Conservation (phyloP, 2,329 filamentous ascomycete species). For the Fusarium avenaceum region DNA sequence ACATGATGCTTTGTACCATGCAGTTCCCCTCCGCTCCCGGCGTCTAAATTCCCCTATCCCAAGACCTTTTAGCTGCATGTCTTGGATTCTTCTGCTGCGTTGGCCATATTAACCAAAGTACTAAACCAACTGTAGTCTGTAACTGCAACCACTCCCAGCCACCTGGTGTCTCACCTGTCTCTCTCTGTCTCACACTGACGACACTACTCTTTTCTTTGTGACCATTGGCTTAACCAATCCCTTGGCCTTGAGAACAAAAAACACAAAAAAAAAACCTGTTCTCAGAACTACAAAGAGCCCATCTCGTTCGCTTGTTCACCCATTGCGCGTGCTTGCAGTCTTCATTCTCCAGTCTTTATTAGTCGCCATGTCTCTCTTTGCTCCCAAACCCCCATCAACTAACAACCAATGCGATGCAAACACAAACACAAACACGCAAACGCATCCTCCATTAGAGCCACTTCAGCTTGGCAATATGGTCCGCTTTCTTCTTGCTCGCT, state of each 20-base stretch:
- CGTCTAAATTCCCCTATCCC: conserved; percentile 32
- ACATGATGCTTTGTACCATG: conserved; percentile 47
- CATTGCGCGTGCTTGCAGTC: conserved; percentile 12
- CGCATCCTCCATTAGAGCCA: conserved; percentile 66
- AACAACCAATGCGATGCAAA: conserved; percentile 23
- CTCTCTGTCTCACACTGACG: conserved; percentile 45
- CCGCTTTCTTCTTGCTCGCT: conserved; percentile 88
- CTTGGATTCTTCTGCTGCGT: conserved; percentile 40
- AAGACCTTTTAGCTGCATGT: conserved; percentile 35
- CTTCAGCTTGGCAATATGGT: conserved; percentile 92
- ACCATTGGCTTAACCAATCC: conserved; percentile 23
- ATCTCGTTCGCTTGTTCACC: not conserved
- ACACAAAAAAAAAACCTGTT: conserved; percentile 11
- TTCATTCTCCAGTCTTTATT: conserved; percentile 10
- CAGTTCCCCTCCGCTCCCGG: conserved; percentile 42
- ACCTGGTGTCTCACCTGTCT: conserved; percentile 43
- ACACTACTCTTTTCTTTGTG: conserved; percentile 19
- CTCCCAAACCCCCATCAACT: conserved; percentile 21
- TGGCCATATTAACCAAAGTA: conserved; percentile 26
- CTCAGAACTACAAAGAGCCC: conserved; percentile 20
- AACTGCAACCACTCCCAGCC: conserved; percentile 34
- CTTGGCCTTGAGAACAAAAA: not conserved
- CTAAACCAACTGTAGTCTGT: not conserved
- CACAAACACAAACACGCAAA: not conserved
- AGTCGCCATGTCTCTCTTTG: conserved; percentile 33